Evolutionary conservation across 139 green algal species (phyloP).

Genomic region (Monoraphidium neglectum): DNA sequence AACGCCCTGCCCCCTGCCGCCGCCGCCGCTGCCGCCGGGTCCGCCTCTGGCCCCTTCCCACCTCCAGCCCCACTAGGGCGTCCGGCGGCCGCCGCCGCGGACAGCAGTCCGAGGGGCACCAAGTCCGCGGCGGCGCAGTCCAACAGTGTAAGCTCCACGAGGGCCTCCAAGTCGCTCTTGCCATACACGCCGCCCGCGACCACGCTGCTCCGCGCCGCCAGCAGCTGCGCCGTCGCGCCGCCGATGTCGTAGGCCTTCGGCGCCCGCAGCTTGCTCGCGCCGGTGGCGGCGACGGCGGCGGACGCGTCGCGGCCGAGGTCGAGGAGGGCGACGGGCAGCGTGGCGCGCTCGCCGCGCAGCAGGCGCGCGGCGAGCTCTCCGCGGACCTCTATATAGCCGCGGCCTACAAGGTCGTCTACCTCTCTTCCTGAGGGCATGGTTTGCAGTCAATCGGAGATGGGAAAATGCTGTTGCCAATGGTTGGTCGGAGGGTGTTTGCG

Average conservation of each 20-base stretch:
- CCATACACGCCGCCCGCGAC: background rate
- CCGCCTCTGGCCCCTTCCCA: too few species aligned
- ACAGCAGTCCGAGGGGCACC: background rate
- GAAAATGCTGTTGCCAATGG: too few species aligned
- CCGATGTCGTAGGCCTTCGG: background rate
- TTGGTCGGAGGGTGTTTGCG: too few species aligned
- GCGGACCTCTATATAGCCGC: background rate
- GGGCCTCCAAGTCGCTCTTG: background rate
- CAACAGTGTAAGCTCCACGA: background rate
- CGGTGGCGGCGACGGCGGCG: background rate
- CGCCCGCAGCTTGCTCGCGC: background rate
- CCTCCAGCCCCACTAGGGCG: too few species aligned
- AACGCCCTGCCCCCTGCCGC: too few species aligned
- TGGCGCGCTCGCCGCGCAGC: constrained; percentile 37
- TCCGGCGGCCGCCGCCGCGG: too few species aligned
- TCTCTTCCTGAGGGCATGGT: constrained; percentile 13
- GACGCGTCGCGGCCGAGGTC: background rate
- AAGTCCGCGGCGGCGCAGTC: background rate
- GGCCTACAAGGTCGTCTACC: constrained; percentile 33
- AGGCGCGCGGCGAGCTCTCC: constrained; percentile 30
- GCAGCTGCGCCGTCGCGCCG: background rate
- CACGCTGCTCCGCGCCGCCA: background rate
- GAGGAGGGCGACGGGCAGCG: constrained; percentile 20
- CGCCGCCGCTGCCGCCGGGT: too few species aligned
- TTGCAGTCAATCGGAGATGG: too few species aligned